Evolutionary conservation across 257 asterid species (phyloP).

Genomic region (Ajuga chamaepitys): DNA sequence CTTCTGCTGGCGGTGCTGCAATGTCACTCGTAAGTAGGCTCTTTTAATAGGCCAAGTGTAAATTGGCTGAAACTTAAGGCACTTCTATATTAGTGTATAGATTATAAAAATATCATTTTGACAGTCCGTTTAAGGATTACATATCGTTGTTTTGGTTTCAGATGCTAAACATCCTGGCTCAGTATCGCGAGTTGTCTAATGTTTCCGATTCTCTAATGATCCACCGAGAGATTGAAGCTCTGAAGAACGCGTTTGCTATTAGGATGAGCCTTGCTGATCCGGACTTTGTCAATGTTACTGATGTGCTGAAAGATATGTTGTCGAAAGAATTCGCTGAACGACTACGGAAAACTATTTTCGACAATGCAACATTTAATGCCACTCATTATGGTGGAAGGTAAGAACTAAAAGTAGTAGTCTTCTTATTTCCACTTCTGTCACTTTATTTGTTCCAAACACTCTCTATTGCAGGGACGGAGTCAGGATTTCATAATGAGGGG

Average conservation of each 20-base stretch:
- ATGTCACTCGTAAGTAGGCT: constrained; percentile 51
- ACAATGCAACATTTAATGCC: constrained; percentile 44
- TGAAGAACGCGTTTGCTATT: constrained; percentile 58
- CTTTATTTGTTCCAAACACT: too few relatives aligned
- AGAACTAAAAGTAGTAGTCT: neutral
- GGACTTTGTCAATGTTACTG: constrained; percentile 24
- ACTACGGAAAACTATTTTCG: constrained; percentile 34
- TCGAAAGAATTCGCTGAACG: constrained; percentile 41
- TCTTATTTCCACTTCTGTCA: too few relatives aligned
- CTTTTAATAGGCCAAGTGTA: too few relatives aligned
- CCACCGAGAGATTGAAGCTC: constrained; percentile 57
- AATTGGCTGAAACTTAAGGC: too few relatives aligned
- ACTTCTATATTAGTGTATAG: too few relatives aligned
- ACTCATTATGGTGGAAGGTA: constrained; percentile 64
- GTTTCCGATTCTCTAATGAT: constrained; percentile 28
- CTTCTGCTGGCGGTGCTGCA: constrained; percentile 64
- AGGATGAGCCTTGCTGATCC: constrained; percentile 74
- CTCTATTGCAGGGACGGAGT: too few relatives aligned
- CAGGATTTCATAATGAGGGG: too few relatives aligned
- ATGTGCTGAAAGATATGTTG: constrained; percentile 37
- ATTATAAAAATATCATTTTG: neutral
- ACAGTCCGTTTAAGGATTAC: neutral
- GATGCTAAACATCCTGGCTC: constrained; percentile 57
- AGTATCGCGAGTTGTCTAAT: constrained; percentile 27
- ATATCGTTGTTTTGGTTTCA: constrained; percentile 2